phyloP scores from a whole-genome alignment of 2,329 filamentous ascomycete genomes.

The Fusarium cicatricum region DNA sequence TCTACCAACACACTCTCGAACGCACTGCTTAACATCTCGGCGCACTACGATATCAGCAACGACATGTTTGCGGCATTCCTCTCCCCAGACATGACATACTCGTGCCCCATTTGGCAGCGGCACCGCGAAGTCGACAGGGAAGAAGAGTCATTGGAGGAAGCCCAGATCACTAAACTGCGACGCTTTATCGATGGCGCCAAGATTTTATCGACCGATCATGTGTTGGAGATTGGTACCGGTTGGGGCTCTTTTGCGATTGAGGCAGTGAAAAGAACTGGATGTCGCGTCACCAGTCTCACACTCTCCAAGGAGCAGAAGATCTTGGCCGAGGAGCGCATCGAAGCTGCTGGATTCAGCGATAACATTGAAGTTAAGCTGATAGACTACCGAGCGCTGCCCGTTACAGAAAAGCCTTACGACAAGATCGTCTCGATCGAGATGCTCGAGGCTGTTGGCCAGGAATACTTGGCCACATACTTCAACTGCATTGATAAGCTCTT shows the following conservation, averaged over 20 bases:
- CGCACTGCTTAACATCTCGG: constrained; percentile 70
- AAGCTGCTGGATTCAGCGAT: constrained; percentile 64
- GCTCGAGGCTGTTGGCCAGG: constrained; percentile 76
- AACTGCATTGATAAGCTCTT: constrained; percentile 68
- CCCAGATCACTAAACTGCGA: constrained; percentile 72
- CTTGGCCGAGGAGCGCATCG: constrained; percentile 71
- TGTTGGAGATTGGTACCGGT: constrained; percentile 78
- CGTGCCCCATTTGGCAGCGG: constrained; percentile 69
- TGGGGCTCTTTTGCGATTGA: constrained; percentile 80
- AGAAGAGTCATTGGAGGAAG: constrained; percentile 68
- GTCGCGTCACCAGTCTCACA: constrained; percentile 73
- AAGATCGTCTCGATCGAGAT: constrained; percentile 81
- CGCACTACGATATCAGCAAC: constrained; percentile 80
- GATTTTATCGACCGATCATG: constrained; percentile 71
- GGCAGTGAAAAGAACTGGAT: constrained; percentile 71
- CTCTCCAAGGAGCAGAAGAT: constrained; percentile 74
- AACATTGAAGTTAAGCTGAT: constrained; percentile 71
- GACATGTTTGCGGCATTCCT: constrained; percentile 79
- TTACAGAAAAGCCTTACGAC: constrained; percentile 66
- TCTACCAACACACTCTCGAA: constrained; percentile 66
- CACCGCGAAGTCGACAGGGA: constrained; percentile 17
- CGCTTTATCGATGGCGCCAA: constrained; percentile 71
- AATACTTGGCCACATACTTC: constrained; percentile 75
- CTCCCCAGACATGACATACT: constrained; percentile 80
- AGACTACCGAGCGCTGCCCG: constrained; percentile 72